Base-by-base conservation (phyloP, 208 protist genomes). In the Spironucleus salmonicida region DNA sequence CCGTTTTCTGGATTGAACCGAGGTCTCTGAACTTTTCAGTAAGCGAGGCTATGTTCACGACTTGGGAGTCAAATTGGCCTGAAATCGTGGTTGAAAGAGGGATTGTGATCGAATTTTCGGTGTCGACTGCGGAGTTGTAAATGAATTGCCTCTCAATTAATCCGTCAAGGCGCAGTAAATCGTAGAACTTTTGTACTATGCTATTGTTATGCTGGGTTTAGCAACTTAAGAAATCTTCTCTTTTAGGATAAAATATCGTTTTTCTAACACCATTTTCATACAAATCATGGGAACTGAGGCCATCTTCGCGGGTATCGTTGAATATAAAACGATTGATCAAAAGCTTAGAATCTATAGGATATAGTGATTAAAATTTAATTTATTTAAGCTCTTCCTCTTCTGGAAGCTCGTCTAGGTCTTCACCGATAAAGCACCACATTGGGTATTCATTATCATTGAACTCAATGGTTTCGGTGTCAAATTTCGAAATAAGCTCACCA, bases 321-420 rank as follows among this genome's bases (percentile, higher is more conserved):
- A 53, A 53, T 53, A 53, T 19, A n/a, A n/a, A n/a, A n/a, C n/a
- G n/a, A n/a, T n/a, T n/a, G n/a, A n/a, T n/a, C n/a, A n/a, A n/a
- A n/a, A n/a, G n/a, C n/a, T n/a, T n/a, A n/a, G n/a, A n/a, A n/a
- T n/a, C n/a, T n/a, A n/a, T n/a, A n/a, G n/a, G n/a, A n/a, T n/a
- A n/a, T n/a, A n/a, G n/a, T n/a, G n/a, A n/a, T n/a, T n/a, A n/a
- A n/a, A n/a, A n/a, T n/a, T n/a, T n/a, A n/a, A n/a, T n/a, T n/a
- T n/a, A n/a, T n/a, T n/a, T n/a, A n/a, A n/a, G n/a, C n/a, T n/a
- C n/a, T n/a, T n/a, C n/a, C n/a, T 9, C 30, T 9, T 71, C 64
- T 49, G 30, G 9, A 11, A 71, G 15, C 45, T 71, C 64, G 64
- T 71, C 64, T 49, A 71, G n/a, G 30, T 71, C 38, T 49, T 71